A percentile compares a stretch with the other conserved stretches of the same genome.
These are phyloP conservation scores for Diplodia corticola DNA, from an alignment of 2,329 filamentous ascomycete species.

Conservation along the genomic window DNA sequence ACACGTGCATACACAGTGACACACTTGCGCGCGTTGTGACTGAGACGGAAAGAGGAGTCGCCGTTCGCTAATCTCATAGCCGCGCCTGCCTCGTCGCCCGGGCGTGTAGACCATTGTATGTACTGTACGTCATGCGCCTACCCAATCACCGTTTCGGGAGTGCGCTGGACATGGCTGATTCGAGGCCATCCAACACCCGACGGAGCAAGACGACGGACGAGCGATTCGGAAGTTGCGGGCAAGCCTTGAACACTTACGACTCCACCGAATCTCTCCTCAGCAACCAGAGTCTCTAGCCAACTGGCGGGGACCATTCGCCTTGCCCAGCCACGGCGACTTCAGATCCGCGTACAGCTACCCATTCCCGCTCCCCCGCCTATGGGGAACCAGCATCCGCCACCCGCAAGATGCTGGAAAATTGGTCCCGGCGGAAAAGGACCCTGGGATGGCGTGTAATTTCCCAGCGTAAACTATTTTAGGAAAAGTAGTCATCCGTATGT, in stretches of 20 bases:
- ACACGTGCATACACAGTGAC: not conserved
- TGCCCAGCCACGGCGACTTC: not conserved
- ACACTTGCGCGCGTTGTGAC: not conserved
- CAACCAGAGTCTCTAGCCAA: not conserved
- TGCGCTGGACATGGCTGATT: not conserved
- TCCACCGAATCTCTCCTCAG: not conserved
- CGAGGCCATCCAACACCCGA: too few relatives aligned
- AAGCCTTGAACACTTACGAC: not conserved
- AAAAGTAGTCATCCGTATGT: not conserved
- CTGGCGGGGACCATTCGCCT: not conserved
- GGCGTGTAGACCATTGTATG: not conserved
- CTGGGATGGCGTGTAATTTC: not conserved
- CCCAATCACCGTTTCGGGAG: not conserved
- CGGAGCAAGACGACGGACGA: not conserved
- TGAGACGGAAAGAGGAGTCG: not conserved
- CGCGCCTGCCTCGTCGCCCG: not conserved
- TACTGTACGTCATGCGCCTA: not conserved
- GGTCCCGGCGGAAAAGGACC: not conserved
- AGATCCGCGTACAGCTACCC: not conserved
- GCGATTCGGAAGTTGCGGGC: not conserved
- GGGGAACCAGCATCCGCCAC: not conserved
- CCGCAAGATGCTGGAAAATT: not conserved
- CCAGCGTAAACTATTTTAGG: slow-evolving; percentile 2
- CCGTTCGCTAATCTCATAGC: not conserved
- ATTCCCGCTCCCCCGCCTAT: not conserved